A percentile compares a stretch with the other conserved stretches of the same genome.
Evolutionary conservation across 306 rosid genomes (phyloP).

Genomic region (Medicago ruthenica): DNA sequence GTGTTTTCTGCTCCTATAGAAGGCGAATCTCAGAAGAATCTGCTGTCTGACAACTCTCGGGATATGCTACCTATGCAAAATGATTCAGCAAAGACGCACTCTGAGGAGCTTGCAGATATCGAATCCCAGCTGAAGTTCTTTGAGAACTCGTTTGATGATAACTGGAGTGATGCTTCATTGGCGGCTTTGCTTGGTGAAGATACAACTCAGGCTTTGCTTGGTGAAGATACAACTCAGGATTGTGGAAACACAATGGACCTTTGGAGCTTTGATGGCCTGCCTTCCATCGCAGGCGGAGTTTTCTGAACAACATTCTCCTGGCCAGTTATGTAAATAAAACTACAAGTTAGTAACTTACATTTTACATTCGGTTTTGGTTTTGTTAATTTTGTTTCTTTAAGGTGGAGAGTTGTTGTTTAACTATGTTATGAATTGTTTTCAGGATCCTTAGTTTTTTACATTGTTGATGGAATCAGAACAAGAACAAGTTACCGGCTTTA

Average conservation of each 20-base stretch:
- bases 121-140: conserved; percentile 76
- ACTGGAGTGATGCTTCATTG: conserved; percentile 68
- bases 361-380: neutral
- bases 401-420: neutral
- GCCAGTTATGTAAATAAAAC: conserved; percentile 84
- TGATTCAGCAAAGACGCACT: conserved; percentile 54
- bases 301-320: conserved; percentile 54
- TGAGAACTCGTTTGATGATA: conserved; percentile 67
- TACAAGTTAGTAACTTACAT: conserved; percentile 66
- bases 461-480: conserved; percentile 49
- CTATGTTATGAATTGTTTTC: conserved; percentile 47
- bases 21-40: conserved; percentile 56
- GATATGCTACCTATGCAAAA: conserved; percentile 39
- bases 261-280: conserved; percentile 84
- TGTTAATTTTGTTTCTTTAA: neutral
- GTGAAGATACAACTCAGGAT: conserved; percentile 64
- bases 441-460: conserved; percentile 55
- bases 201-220: conserved; percentile 67
- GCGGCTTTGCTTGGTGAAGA: conserved; percentile 59
- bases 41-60: conserved; percentile 52
- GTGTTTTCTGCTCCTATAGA: conserved; percentile 64
- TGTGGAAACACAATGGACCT: conserved; percentile 69
- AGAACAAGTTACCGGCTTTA: conserved; percentile 43
- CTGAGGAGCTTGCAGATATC: conserved; percentile 79
- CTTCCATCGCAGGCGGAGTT: conserved; percentile 58